Base-by-base conservation (phyloP, 208 protist species). In the Trypanosoma cruzi region DNA sequence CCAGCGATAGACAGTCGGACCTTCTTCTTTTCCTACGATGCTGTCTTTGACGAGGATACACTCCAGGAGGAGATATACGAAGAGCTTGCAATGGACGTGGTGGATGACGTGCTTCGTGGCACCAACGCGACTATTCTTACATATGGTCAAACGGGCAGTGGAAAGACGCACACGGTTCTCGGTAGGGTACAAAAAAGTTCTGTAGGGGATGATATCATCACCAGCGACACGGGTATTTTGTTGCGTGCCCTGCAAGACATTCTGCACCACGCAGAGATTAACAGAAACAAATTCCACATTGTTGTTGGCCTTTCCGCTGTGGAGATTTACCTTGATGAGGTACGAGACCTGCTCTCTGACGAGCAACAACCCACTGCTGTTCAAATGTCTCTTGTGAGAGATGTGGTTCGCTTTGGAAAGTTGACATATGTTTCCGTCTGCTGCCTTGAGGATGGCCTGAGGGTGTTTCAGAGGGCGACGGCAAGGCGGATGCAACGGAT, bases 111-210 rank as follows among this genome's bases (percentile, higher is more conserved):
- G 8, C 76, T 98, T 11, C 77, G 88, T 20, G 94, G 92, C 56
- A 81, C 83, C 52, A 95, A 95, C 65, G 85, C 79, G 18, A 89
- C 82, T 1, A 70, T 97, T 2, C 76, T 96, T 22, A 88, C 91
- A 13, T 98, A 97, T 75, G 94, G 95, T 5, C 93, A 98, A 78
- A 98, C 93, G 0, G 92, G 96, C 18, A 89, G 82, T 24, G 97
- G 97, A 42, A 97, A 97, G 77, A 96, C 93, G 42, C 95, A 90
- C 76, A 90, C 84, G 3, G 80, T 96, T 18, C 79, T 97, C 5
- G 90, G 91, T 37, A 82, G 82, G 34, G 80, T 91, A 59, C 82
- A 84, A 55, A 77, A 81, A 40, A 87, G 86, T 65, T 73, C 84
- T 6, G 68, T 89, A 31, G 80, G 84, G 55, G 85, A 93, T 63